Evolutionary conservation across 768 basidiomycete genomes (phyloP), one percentile per base, ranked within the genome.

Genomic region (Boletus sp.): DNA sequence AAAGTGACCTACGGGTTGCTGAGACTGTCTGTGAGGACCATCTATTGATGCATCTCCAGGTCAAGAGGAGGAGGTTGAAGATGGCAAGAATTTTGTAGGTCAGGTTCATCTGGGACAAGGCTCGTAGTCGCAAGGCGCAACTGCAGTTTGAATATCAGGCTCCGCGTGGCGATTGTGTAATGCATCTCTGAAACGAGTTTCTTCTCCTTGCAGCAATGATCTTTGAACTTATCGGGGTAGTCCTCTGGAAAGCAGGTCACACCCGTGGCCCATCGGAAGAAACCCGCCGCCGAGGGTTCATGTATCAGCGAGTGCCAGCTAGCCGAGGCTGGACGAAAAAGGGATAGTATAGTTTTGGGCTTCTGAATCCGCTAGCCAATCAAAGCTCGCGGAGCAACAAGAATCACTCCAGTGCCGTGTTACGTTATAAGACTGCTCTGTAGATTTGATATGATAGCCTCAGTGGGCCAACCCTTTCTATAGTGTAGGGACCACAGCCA

Each of bases 1-100:
- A 20, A 9, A 30, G 44, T 7, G 29, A 59, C 58, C 20, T n/a
- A 60, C 59, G 42, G 4, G 28, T 20, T 45, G 10, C 18, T 5
- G 18, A 5, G 11, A 17, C 30, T 1, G 5, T 30, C 52, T 28
- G 24, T 20, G 58, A 39, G 15, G 42, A 30, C 58, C 59, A 60
- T 44, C 17, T 30, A 7, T 42, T 4, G 33, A 55, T 4, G 29
- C 37, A 55, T 17, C 33, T 42, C 59, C 58, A 60, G 5, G 29
- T 15, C 1, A 40, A 32, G 52, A 60, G 2, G 32, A 60, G 28
- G 39, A 60, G 6, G 7, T 60, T 60, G 48, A 60, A 11, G n/a
- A 37, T 7, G 8, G 52, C 45, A 10, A 60, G 29, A 4, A 42
- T 28, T 15, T 12, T 55, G 45, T 47, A 41, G n/a, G 42, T 17